phyloP scores from a whole-genome alignment of 257 asterid genomes.

The Solanum arcanum region DNA sequence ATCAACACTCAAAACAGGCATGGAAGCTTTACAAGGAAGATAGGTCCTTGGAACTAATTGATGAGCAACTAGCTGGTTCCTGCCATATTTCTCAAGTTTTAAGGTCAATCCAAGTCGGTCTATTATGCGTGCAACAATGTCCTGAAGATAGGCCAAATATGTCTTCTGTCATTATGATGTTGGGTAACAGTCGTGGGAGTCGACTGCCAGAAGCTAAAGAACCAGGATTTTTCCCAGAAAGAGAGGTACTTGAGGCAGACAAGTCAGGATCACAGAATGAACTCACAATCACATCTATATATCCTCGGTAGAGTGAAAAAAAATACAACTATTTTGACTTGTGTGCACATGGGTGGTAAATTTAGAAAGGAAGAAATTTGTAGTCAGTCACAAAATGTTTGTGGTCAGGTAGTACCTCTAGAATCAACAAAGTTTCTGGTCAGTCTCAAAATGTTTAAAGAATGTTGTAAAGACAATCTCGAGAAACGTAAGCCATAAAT shows the following conservation, averaged over 20 bases:
- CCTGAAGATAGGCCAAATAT: neutral
- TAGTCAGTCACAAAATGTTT: neutral
- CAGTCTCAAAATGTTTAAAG: neutral
- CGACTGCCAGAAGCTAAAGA: neutral
- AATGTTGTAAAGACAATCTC: neutral
- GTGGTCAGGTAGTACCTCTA: neutral
- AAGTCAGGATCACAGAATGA: neutral
- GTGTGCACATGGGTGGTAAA: neutral
- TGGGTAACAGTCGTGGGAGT: neutral
- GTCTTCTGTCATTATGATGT: neutral
- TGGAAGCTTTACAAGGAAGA: constrained; percentile 6
- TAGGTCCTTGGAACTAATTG: neutral
- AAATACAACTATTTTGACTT: neutral
- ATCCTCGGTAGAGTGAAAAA: neutral
- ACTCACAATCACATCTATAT: neutral
- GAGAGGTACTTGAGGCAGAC: neutral
- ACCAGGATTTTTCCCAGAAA: neutral
- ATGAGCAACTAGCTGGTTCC: neutral
- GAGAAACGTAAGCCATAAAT: neutral
- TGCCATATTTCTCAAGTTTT: neutral
- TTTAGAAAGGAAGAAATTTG: neutral
- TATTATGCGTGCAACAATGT: neutral
- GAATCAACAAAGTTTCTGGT: neutral
- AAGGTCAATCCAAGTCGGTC: neutral
- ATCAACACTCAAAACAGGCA: neutral